Percentiles rank a stretch among this genome's conserved stretches.
phyloP scores from a whole-genome alignment of 139 green algal genomes.

The Chlorella sorokiniana region DNA sequence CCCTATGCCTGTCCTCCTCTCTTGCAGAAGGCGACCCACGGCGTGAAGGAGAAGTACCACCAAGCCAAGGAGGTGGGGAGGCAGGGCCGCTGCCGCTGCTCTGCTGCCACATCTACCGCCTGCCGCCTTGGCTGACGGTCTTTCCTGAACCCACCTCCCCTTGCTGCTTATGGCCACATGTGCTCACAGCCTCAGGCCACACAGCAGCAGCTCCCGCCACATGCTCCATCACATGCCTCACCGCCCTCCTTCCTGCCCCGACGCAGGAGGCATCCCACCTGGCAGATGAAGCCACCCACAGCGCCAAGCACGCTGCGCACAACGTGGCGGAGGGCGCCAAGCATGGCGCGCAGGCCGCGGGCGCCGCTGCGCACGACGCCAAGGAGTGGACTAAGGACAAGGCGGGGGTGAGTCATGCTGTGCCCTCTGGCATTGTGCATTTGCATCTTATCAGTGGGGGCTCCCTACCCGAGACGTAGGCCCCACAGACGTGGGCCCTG shows the following conservation, averaged over 20 bases:
- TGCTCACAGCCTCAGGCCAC: too few relatives aligned
- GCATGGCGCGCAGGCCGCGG: neutral
- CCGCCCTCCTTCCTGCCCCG: neutral
- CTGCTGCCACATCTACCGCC: too few relatives aligned
- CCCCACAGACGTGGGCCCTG: too few relatives aligned
- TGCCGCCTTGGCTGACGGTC: too few relatives aligned
- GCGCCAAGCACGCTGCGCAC: constrained; percentile 2
- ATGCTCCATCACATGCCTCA: neutral
- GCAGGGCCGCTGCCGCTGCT: neutral
- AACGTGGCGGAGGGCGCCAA: neutral
- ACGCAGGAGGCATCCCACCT: constrained; percentile 11
- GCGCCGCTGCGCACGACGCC: neutral
- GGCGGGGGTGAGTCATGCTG: constrained; percentile 25
- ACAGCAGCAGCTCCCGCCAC: too few relatives aligned
- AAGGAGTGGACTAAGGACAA: constrained; percentile 27
- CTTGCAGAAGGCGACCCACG: constrained; percentile 1
- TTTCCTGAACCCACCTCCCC: too few relatives aligned
- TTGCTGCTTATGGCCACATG: too few relatives aligned
- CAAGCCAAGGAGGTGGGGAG: constrained; percentile 8
- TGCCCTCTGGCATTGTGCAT: too few relatives aligned
- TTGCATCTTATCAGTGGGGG: neutral
- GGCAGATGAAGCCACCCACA: neutral
- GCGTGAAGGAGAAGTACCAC: constrained; percentile 23
- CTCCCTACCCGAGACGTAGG: neutral
- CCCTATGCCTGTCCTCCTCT: neutral